Base-by-base conservation (phyloP, 495 filamentous ascomycete genomes). In the Trichoderma asperelloides region DNA sequence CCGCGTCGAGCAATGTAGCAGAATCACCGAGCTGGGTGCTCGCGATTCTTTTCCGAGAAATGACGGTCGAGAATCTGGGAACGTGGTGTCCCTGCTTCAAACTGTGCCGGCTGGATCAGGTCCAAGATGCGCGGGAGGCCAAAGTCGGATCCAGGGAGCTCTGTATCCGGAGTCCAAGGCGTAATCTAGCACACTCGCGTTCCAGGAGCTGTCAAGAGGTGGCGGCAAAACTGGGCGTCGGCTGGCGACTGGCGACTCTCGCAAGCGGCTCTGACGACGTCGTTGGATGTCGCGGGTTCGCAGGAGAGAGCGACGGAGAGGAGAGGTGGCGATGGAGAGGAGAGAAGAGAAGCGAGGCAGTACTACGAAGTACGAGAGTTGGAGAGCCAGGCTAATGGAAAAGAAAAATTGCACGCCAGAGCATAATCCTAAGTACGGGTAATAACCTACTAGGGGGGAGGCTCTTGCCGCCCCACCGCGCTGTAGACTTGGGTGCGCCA, bases 371-470 rank as follows among this genome's bases (percentile, higher is more conserved):
- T 27, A 60, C 55, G 25, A 30, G 55, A 25, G 55, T 60, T 60
- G 55, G 27, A 60, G 55, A 51, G 49, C 49, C 55, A 13, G 55
- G 55, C 55, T 60, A 60, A n/a, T n/a, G 55, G 55, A 25, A 60
- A 37, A 60, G 55, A 60, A 60, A 60, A 60, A 60, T 60, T 60
- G 23, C 55, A 60, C 55, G 55, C 23, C 55, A 60, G 55, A 60
- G 55, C 55, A 60, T 28, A 60, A 30, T 37, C 33, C 33, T 37
- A 37, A 37, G 33, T 37, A 37, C 33, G 33, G 33, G 47, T 51
- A 51, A 51, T 60, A 60, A 60, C 55, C 55, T 60, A 60, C 55
- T 60, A 60, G 55, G 55, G 55, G 55, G 55, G 55, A 18, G 25
- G 25, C 55, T 60, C 43, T n/a, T 47, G 47, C 55, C n/a, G 55